These are phyloP conservation scores for Novymonas esmeraldas DNA, from an alignment of 208 protist genomes.

Conservation along the genomic window DNA sequence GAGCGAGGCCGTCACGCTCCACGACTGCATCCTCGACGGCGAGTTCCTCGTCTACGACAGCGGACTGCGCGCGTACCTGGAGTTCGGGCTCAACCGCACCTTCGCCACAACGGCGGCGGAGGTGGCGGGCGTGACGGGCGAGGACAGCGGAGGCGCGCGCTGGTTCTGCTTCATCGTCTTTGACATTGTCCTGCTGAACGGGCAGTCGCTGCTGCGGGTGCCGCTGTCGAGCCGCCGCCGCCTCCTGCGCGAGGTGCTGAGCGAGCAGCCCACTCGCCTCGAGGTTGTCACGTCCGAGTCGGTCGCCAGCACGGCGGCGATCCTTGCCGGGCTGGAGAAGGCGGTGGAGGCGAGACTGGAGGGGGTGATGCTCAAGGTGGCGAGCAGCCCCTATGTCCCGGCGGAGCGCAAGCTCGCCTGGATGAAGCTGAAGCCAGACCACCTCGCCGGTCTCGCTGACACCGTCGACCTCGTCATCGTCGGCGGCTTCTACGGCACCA, in stretches of 20 bases:
- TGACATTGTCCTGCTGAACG: conserved; percentile 59
- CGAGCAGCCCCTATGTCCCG: conserved; percentile 35
- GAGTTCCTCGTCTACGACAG: conserved; percentile 66
- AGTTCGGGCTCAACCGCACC: conserved; percentile 59
- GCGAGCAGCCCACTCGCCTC: conserved; percentile 17
- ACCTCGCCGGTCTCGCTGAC: conserved; percentile 30
- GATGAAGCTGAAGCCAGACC: conserved; percentile 76
- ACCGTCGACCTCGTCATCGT: neutral
- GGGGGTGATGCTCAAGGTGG: conserved; percentile 57
- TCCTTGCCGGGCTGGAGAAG: conserved; percentile 40
- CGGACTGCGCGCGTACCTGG: conserved; percentile 28
- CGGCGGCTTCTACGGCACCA: conserved; percentile 50
- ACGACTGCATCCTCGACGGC: conserved; percentile 74
- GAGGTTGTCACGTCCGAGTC: conserved; percentile 37
- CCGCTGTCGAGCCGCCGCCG: conserved; percentile 27
- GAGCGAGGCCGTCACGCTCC: conserved; percentile 2
- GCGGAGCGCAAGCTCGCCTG: conserved; percentile 55
- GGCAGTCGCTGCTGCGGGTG: conserved; percentile 25
- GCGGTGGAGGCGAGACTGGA: conserved; percentile 22
- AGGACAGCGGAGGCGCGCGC: conserved; percentile 7
- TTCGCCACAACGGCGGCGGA: conserved; percentile 27
- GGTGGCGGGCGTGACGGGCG: neutral
- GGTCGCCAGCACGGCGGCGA: conserved; percentile 28
- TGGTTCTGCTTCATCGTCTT: conserved; percentile 69
- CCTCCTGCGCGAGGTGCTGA: conserved; percentile 25